These are phyloP conservation scores for Zopfia rhizophila DNA, from an alignment of 2,329 filamentous ascomycete genomes.

Conservation along the genomic window DNA sequence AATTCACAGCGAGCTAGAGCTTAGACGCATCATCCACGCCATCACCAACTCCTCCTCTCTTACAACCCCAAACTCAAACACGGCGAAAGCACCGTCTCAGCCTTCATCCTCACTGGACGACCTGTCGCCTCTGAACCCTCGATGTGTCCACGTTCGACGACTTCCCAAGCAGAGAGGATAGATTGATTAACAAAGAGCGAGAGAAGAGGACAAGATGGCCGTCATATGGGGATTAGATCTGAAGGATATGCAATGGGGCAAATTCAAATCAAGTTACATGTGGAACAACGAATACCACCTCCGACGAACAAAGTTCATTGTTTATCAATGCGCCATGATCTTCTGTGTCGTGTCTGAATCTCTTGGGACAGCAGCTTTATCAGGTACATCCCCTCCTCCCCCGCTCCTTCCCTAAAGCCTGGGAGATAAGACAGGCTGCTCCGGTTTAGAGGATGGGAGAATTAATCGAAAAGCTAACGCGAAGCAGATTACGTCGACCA, in stretches of 20 bases:
- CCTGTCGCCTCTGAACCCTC: too few relatives aligned
- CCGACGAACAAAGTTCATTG: slow-evolving; percentile 67
- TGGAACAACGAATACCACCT: slow-evolving; percentile 66
- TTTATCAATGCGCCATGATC: slow-evolving; percentile 70
- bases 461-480: slow-evolving; percentile 6
- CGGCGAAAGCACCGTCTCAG: too few relatives aligned
- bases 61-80: too few relatives aligned
- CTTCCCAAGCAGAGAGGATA: too few relatives aligned
- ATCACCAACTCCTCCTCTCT: too few relatives aligned
- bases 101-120: too few relatives aligned
- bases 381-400: slow-evolving; percentile 51
- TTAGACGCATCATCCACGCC: too few relatives aligned
- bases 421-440: too few relatives aligned
- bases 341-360: slow-evolving; percentile 67
- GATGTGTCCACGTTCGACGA: too few relatives aligned
- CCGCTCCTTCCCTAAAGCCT: neutral
- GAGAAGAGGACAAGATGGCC: slow-evolving; percentile 44
- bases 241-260: slow-evolving; percentile 66
- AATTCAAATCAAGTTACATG: slow-evolving; percentile 69
- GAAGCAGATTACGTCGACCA: slow-evolving; percentile 64
- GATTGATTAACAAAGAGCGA: too few relatives aligned
- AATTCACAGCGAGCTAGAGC: too few relatives aligned
- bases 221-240: slow-evolving; percentile 69
- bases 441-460: too few relatives aligned
- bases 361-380: slow-evolving; percentile 65